These are phyloP conservation scores for Euclidium syriacum DNA, from an alignment of 345 rosid genomes.

Conservation along the genomic window DNA sequence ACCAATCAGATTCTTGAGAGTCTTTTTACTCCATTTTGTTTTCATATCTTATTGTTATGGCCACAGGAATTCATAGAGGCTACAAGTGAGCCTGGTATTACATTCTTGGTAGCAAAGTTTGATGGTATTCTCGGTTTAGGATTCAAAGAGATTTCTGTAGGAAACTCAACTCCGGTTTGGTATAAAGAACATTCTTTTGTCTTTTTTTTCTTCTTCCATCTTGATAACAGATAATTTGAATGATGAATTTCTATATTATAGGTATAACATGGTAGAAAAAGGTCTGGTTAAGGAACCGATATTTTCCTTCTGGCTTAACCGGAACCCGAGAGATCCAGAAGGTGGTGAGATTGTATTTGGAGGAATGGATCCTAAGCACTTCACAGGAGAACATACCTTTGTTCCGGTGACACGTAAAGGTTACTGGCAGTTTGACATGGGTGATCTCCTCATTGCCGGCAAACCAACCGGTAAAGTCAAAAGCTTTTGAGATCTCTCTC, in stretches of 20 bases:
- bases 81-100: conserved; percentile 77
- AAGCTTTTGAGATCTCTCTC: not conserved
- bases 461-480: conserved; percentile 69
- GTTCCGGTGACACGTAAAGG: conserved; percentile 90
- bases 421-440: conserved; percentile 97
- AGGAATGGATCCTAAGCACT: conserved; percentile 72
- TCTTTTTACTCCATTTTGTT: not conserved
- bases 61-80: conserved; percentile 89
- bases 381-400: conserved; percentile 76
- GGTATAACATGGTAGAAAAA: conserved; percentile 85
- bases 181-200: conserved; percentile 23
- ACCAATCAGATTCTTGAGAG: not conserved
- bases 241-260: conserved; percentile 20
- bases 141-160: conserved; percentile 86
- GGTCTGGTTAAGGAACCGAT: conserved; percentile 73
- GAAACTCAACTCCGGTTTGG: conserved; percentile 83
- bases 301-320: conserved; percentile 93
- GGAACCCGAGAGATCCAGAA: conserved; percentile 56
- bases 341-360: conserved; percentile 96
- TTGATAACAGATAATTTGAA: not conserved
- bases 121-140: conserved; percentile 94
- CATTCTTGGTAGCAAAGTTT: conserved; percentile 84
- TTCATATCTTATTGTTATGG: not conserved
- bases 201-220: not conserved
- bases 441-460: conserved; percentile 71